phyloP scores from a whole-genome alignment of 2,329 filamentous ascomycete genomes.

The Coniochaeta pulveracea region DNA sequence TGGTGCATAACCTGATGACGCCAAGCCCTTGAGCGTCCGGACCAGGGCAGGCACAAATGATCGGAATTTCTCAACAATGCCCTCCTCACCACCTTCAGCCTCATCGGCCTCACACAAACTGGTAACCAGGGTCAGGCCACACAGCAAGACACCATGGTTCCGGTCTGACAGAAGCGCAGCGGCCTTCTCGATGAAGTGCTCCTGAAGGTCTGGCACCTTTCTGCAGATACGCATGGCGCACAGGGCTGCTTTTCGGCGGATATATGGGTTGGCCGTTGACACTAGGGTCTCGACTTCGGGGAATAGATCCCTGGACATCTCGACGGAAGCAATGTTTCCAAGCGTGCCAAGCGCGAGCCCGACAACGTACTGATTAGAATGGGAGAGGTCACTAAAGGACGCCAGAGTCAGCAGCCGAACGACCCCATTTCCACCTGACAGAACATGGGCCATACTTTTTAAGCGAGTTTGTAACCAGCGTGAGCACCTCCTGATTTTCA shows the following conservation, averaged over 20 bases:
- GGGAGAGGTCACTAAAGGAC: constrained; percentile 68
- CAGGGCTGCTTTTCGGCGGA: constrained; percentile 91
- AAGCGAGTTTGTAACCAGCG: constrained; percentile 91
- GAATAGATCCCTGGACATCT: constrained; percentile 97
- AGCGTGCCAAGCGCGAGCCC: constrained; percentile 92
- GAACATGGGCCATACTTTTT: constrained; percentile 62
- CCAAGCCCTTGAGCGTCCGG: constrained; percentile 81
- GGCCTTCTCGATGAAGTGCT: constrained; percentile 94
- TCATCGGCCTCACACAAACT: constrained; percentile 94
- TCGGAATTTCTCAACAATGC: constrained; percentile 82
- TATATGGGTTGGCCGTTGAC: constrained; percentile 94
- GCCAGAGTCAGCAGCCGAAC: constrained; percentile 19
- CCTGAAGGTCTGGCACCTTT: constrained; percentile 93
- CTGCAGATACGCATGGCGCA: constrained; percentile 98
- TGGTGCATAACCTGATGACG: constrained; percentile 90
- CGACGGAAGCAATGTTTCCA: constrained; percentile 93
- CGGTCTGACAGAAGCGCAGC: constrained; percentile 79
- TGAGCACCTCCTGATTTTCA: constrained; percentile 97
- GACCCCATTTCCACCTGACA: neutral
- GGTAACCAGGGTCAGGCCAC: constrained; percentile 79
- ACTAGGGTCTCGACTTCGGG: constrained; percentile 88
- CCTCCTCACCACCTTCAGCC: constrained; percentile 79
- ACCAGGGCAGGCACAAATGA: constrained; percentile 77
- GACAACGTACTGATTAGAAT: constrained; percentile 97
- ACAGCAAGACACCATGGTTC: constrained; percentile 91